Percentiles rank a stretch among this genome's conserved stretches.
These are phyloP conservation scores for Takashimella tepidaria DNA, from an alignment of 1,284 basidiomycete genomes.

Conservation along the genomic window DNA sequence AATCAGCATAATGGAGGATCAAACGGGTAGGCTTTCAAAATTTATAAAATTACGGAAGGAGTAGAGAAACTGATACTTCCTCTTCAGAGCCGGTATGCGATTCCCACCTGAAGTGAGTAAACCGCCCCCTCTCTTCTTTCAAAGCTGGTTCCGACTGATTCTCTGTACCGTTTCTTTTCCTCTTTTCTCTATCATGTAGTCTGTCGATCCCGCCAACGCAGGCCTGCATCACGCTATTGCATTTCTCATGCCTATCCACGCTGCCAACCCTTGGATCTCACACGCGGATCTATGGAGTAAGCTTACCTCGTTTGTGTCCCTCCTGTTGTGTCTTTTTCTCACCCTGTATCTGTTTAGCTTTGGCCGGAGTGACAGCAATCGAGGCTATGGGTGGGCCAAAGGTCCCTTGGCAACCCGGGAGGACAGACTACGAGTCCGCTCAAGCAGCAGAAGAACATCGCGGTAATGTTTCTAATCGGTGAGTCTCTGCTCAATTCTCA, in stretches of 20 bases:
- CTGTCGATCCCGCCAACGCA: constrained; percentile 45
- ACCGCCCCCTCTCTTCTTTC: background rate
- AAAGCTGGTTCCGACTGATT: background rate
- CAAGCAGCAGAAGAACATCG: constrained; percentile 41
- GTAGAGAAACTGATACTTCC: constrained; percentile 6
- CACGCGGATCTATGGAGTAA: constrained; percentile 51
- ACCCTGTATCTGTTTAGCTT: constrained; percentile 13
- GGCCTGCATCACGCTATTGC: constrained; percentile 53
- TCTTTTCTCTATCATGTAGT: constrained; percentile 23
- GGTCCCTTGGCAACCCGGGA: constrained; percentile 51
- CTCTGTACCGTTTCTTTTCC: too few species aligned
- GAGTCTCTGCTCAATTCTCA: constrained; percentile 4
- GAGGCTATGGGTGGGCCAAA: constrained; percentile 52
- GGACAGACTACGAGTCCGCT: constrained; percentile 50
- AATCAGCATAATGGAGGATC: constrained; percentile 51
- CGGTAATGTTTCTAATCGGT: constrained; percentile 46
- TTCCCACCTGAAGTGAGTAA: constrained; percentile 48
- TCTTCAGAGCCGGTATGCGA: constrained; percentile 36
- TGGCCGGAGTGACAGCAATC: constrained; percentile 52
- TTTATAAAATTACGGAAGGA: too few species aligned
- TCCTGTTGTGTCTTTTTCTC: background rate
- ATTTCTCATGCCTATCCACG: constrained; percentile 52
- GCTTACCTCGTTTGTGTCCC: constrained; percentile 8
- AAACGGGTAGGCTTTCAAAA: constrained; percentile 47
- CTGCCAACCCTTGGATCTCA: constrained; percentile 53